Base-by-base conservation (phyloP, 2,329 filamentous ascomycete genomes). In the Phaeosphaeriaceae sp. region DNA sequence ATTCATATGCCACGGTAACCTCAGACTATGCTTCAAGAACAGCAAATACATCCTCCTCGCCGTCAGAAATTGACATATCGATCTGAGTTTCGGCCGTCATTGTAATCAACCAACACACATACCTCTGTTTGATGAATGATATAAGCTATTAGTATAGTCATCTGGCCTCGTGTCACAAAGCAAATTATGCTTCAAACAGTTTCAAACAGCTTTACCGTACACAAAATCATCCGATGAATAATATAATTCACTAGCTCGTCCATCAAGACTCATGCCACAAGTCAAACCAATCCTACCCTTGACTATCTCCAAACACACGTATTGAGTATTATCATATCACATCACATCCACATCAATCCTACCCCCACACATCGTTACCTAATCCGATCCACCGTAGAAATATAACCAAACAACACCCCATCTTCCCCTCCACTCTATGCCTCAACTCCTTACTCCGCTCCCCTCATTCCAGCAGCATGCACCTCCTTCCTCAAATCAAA, bases 401-500 rank as follows among this genome's bases (percentile, higher is more conserved):
- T n/a, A n/a, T n/a, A n/a, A n/a, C n/a, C n/a, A n/a, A n/a, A n/a
- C n/a, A n/a, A n/a, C n/a, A n/a, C n/a, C n/a, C n/a, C n/a, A n/a
- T n/a, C n/a, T n/a, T n/a, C n/a, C n/a, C 35, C 9, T 21, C 11
- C 16, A 34, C 9, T n/a, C 17, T n/a, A 34, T 34, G 16, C 16
- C 32, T 1, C 32, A 9, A 34, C 17, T 15, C 17, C 17, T 17
- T 16, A n/a, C 21, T 45, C 46, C 32, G 60, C 58, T 6, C 58
- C 61, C 18, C 88, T 80, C 62, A 78, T 78, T 62, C 86, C 86
- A 13, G 89, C 90, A 47, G 87, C 84, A 68, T 88, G 89, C 42
- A 92, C 80, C 69, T 88, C 85, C 55, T 83, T 81, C 70, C 89
- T 87, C 57, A 93, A 84, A 69, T 93, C 88, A 77, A 92, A 90